Conservation (phyloP, 345 rosid genomes). For the Hypericum perforatum region DNA sequence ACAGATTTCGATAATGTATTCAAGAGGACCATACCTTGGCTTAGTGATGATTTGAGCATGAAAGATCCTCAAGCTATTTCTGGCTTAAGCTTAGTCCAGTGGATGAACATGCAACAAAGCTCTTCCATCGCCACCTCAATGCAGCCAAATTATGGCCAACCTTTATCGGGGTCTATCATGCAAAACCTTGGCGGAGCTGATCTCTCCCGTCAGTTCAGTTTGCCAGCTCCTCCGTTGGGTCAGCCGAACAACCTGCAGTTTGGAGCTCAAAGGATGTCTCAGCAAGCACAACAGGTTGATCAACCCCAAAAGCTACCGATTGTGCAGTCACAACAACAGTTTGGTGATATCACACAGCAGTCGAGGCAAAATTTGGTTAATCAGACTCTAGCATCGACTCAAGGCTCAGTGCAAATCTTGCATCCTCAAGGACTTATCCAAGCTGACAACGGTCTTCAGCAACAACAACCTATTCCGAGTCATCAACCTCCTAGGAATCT, state of each 20-base stretch:
- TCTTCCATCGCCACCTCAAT: conserved; percentile 37
- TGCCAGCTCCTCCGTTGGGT: conserved; percentile 32
- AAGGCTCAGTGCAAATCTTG: conserved; percentile 37
- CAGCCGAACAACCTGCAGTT: conserved; percentile 35
- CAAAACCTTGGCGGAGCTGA: conserved; percentile 39
- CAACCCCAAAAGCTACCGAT: conserved; percentile 33
- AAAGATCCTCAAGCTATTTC: conserved; percentile 60
- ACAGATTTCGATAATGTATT: conserved; percentile 59
- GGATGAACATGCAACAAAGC: conserved; percentile 90
- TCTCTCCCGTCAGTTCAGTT: conserved; percentile 42
- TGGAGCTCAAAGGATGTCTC: conserved; percentile 32
- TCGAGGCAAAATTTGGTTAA: conserved; percentile 34
- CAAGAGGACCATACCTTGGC: conserved; percentile 89
- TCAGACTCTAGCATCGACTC: conserved; percentile 31
- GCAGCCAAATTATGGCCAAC: conserved; percentile 39
- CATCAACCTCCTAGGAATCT: conserved; percentile 35
- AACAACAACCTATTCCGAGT: conserved; percentile 32
- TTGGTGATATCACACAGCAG: conserved; percentile 38
- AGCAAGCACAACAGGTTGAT: conserved; percentile 41
- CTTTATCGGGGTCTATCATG: conserved; percentile 34
- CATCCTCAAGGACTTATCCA: conserved; percentile 41
- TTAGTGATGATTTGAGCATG: conserved; percentile 58
- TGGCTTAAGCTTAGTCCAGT: conserved; percentile 75
- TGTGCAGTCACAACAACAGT: conserved; percentile 29
- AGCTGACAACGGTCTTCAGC: conserved; percentile 31